Base-by-base conservation (phyloP, 2,329 filamentous ascomycete species). In the Plenodomus biglobosus region DNA sequence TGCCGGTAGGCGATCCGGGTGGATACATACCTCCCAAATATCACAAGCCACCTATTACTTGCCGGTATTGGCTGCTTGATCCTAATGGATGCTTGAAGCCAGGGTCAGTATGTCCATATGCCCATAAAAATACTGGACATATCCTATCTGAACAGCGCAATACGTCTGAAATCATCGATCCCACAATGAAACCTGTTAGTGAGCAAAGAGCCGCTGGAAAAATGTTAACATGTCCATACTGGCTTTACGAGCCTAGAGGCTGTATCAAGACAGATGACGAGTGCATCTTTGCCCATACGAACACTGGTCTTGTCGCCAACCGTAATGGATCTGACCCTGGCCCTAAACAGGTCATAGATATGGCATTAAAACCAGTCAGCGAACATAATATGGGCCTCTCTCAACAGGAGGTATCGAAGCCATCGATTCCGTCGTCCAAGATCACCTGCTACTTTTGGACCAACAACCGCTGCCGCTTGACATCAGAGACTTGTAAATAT, bases 61-160 rank as follows among this genome's bases (percentile, higher is more conserved):
- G 69, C 42, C 38, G 7, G 1, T 63, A 35, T 32, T 71, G 66
- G 65, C 48, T 69, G 20, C 48, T 36, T 2, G 42, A 42, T 4
- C 39, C 34, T 8, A 15, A n/a, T 1, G 55, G 56, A 1, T 70
- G 67, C 39, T 49, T 8, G 0, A 59, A 58, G 13, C 10, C 57
- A 17, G 56, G 45, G 3, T 53, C 63, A 6, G 48, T 64, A 2
- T 70, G 68, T 34, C 1, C 2, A 1, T 70, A 52, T 42, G 64
- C 67, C 15, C 68, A 71, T 27, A 32, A 41, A 19, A 66, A 71
- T 44, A 71, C 68, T 17, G 68, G 68, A 32, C 13, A 15, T 32
- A 11, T 32, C 13, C 15, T 7, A 3, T 32, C 27, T 15, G 27
- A 32, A 7, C 6, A 15, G 8, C 27, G 11, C 13, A 15, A 10